phyloP scores from a whole-genome alignment of 352 stramenopile genomes.

The Phytophthora pinifolia region DNA sequence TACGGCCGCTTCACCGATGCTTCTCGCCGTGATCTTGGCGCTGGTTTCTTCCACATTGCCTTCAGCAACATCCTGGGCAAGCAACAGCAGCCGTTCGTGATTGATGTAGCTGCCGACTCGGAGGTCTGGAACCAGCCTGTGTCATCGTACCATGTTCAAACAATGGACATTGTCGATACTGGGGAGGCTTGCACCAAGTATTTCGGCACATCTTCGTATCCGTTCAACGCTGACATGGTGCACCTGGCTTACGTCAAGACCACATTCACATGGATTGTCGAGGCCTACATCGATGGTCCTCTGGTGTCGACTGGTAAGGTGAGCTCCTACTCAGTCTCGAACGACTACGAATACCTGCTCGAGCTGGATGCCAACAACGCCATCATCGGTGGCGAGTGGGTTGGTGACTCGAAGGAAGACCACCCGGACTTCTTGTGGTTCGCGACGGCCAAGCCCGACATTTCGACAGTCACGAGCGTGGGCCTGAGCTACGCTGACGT shows the following conservation, averaged over 20 bases:
- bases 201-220: conserved; percentile 34
- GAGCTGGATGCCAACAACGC: conserved; percentile 21
- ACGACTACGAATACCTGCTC: conserved; percentile 27
- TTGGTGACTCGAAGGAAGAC: conserved; percentile 17
- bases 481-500: conserved; percentile 26
- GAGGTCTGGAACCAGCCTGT: conserved; percentile 68
- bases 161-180: conserved; percentile 28
- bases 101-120: conserved; percentile 35
- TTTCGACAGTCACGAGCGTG: conserved; percentile 12
- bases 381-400: conserved; percentile 29
- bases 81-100: conserved; percentile 44
- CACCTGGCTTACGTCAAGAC: conserved; percentile 40
- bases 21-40: conserved; percentile 46
- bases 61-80: conserved; percentile 51
- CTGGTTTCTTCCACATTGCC: conserved; percentile 53
- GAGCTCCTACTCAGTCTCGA: conserved; percentile 12
- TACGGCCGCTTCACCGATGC: conserved; percentile 46
- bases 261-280: conserved; percentile 34
- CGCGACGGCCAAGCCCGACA: conserved; percentile 8
- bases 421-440: conserved; percentile 32
- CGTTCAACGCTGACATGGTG: conserved; percentile 40
- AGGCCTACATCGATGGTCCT: conserved; percentile 27
- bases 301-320: conserved; percentile 22
- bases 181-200: conserved; percentile 16
- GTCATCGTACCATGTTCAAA: conserved; percentile 33